These are phyloP conservation scores for Leccinum solheimii DNA, from an alignment of 1,284 basidiomycete genomes.

Conservation along the genomic window DNA sequence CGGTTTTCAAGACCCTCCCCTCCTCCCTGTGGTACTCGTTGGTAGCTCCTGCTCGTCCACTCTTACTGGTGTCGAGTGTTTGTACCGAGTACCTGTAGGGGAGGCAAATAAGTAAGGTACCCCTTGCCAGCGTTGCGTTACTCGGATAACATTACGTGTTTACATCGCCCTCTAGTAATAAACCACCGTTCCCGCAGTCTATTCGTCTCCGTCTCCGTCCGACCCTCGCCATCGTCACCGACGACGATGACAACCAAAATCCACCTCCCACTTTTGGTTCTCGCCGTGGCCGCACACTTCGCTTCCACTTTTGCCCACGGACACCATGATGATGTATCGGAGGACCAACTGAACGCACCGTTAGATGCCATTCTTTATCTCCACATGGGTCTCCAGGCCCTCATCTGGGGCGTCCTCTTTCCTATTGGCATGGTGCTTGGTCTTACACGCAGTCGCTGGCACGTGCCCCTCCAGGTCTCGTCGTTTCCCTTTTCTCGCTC, in stretches of 20 bases:
- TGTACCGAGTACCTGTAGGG: too few species aligned
- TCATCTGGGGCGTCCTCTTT: slow-evolving; percentile 82
- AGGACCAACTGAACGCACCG: slow-evolving; percentile 67
- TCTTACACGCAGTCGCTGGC: slow-evolving; percentile 76
- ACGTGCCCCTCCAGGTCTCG: slow-evolving; percentile 80
- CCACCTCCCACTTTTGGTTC: not conserved
- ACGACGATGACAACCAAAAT: not conserved
- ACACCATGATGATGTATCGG: slow-evolving; percentile 58
- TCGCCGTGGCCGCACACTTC: not conserved
- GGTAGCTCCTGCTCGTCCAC: too few species aligned
- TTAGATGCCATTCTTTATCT: slow-evolving; percentile 78
- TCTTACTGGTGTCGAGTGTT: too few species aligned
- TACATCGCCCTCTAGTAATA: too few species aligned
- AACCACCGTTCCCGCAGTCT: too few species aligned
- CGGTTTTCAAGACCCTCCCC: too few species aligned
- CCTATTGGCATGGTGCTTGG: slow-evolving; percentile 88
- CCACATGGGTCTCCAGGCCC: slow-evolving; percentile 74
- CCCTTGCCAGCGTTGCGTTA: too few species aligned
- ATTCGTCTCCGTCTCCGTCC: not conserved
- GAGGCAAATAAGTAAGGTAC: too few species aligned
- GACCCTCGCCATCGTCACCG: not conserved
- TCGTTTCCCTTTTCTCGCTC: not conserved
- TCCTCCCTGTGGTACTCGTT: too few species aligned
- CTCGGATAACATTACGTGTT: too few species aligned
- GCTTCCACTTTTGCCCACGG: slow-evolving; percentile 47